Evolutionary conservation across 768 basidiomycete genomes (phyloP).

Genomic region (Trametes cinnabarina): DNA sequence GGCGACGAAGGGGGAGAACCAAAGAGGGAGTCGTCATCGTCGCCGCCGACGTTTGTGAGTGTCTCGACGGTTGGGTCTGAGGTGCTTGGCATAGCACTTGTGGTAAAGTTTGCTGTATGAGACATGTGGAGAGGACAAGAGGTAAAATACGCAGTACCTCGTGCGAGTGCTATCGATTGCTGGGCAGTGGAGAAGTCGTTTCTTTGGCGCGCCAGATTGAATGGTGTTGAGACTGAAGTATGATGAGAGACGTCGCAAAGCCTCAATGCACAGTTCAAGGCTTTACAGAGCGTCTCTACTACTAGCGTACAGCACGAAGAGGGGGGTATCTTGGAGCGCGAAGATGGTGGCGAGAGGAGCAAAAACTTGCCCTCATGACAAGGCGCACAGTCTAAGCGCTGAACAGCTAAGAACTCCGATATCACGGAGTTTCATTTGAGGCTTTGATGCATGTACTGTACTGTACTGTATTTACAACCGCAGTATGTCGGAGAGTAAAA

Average conservation of each 20-base stretch:
- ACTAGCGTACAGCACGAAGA: not conserved
- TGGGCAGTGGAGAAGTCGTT: not conserved
- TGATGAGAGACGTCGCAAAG: not conserved
- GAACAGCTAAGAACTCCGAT: too few relatives aligned
- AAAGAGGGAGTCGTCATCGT: conserved; percentile 73
- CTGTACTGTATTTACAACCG: too few relatives aligned
- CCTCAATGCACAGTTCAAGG: not conserved
- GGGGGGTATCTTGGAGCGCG: not conserved
- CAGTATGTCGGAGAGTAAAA: too few relatives aligned
- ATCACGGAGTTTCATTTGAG: too few relatives aligned
- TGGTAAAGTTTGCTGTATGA: not conserved
- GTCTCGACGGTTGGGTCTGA: conserved; percentile 1
- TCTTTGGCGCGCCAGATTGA: conserved; percentile 15
- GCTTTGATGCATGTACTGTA: too few relatives aligned
- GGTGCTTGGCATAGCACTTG: conserved; percentile 25
- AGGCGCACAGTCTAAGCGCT: too few relatives aligned
- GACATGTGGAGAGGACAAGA: not conserved
- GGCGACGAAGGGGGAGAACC: conserved; percentile 75
- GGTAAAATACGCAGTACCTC: conserved; percentile 8
- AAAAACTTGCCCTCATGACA: conserved; percentile 10
- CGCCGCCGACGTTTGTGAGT: conserved; percentile 30
- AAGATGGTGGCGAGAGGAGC: conserved; percentile 4
- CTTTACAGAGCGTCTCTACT: not conserved
- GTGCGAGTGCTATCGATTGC: conserved; percentile 20
- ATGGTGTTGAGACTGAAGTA: not conserved